Evolutionary conservation across 2,329 filamentous ascomycete species (phyloP), one percentile per base, ranked within the genome.

Genomic region (Beauveria rudraprayagi): DNA sequence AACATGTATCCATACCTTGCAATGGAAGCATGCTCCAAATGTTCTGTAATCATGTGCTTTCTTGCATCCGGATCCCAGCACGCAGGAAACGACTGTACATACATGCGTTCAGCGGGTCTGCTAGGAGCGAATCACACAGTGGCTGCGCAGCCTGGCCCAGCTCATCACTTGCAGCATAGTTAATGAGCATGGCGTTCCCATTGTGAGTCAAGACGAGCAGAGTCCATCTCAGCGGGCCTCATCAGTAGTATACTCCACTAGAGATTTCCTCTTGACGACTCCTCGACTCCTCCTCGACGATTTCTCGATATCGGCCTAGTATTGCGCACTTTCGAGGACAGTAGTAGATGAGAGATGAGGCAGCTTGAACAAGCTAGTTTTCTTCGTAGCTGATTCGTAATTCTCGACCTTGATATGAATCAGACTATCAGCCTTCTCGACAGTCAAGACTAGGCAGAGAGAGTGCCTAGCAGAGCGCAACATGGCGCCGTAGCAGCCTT

Each of bases 1-100:
- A 60, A 60, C 56, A 43, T 22, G 48, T 52, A 26, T 17, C 56
- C 40, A 59, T 53, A 46, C 53, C 46, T 58, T 51, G 46, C 24
- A 46, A 24, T 58, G 30, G 56, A 58, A 37, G 56, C 47, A 24
- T 51, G 47, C n/a, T 22, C 22, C 46, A 58, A 48, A 8, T 46
- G 47, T 37, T 60, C 46, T 34, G 40, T 34, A 19, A 26, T 41
- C 19, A 22, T 30, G 53, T 41, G 40, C 24, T 22, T 28, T 59
- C 37, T 30, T 46, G 47, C 48, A 58, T 26, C 46, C 11, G 22
- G 26, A 53, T 44, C 56, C 48, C 16, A 14, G 40, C 28, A 46
- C 17, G 7, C 44, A 40, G 40, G 40, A 46, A 60, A 52, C 47
- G 47, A 37, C 40, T 48, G 30, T 57, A 44, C 56, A 44, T 43